Percentiles rank a stretch among this genome's conserved stretches.
Conservation (phyloP, 2,329 filamentous ascomycete genomes). For the Thielaviopsis musarum region DNA sequence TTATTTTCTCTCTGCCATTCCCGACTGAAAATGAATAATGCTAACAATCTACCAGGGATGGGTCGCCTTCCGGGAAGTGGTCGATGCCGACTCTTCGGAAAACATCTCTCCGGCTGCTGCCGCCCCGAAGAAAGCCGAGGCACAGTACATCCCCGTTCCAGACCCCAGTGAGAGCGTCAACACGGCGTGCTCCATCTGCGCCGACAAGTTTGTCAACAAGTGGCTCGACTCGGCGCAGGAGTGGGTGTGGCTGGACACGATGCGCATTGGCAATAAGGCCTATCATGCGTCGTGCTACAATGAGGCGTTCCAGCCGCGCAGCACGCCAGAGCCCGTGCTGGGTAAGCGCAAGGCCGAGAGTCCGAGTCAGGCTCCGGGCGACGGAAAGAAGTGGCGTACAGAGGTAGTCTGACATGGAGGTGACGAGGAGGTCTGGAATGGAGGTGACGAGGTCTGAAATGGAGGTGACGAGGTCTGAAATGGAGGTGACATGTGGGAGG, state of each 20-base stretch:
- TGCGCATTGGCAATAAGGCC: constrained; percentile 58
- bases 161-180: constrained; percentile 60
- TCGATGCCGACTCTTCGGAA: constrained; percentile 42
- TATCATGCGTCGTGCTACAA: constrained; percentile 84
- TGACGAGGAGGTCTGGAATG: too few species aligned
- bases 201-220: constrained; percentile 82
- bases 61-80: constrained; percentile 67
- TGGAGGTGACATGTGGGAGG: too few species aligned
- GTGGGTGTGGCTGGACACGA: constrained; percentile 89
- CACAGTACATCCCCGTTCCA: constrained; percentile 68
- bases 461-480: too few species aligned
- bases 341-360: constrained; percentile 55
- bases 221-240: constrained; percentile 91
- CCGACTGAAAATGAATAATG: constrained; percentile 1
- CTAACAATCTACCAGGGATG: constrained; percentile 48
- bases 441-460: too few species aligned
- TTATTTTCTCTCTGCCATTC: constrained; percentile 13
- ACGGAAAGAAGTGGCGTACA: constrained; percentile 13
- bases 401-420: constrained; percentile 4
- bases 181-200: constrained; percentile 79
- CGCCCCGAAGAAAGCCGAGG: constrained; percentile 32
- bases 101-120: constrained; percentile 22
- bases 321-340: constrained; percentile 37
- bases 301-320: constrained; percentile 56
- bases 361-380: constrained; percentile 5